These are phyloP conservation scores for Cordyceps pruinosa DNA, from an alignment of 2,329 filamentous ascomycete species.

Conservation along the genomic window DNA sequence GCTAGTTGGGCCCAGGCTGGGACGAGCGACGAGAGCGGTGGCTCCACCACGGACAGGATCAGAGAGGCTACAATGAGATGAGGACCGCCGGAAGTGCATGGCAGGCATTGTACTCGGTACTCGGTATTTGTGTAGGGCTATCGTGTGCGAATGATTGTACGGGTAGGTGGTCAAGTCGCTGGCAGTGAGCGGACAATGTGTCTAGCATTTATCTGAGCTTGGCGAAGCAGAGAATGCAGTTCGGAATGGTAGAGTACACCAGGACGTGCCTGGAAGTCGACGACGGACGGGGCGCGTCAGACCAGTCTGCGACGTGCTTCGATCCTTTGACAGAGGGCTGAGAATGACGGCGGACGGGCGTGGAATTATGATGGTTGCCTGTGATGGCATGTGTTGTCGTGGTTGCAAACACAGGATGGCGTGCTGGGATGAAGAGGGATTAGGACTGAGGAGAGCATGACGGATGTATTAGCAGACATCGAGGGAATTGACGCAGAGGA, in stretches of 20 bases:
- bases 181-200: background rate
- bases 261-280: background rate
- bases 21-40: background rate
- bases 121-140: too few species aligned
- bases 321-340: background rate
- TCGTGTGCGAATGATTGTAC: background rate
- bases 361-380: background rate
- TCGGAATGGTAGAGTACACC: background rate
- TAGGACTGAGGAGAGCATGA: too few species aligned
- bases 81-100: background rate
- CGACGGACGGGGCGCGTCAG: background rate
- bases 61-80: background rate
- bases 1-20: background rate
- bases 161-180: background rate
- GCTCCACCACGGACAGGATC: constrained; percentile 1
- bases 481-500: too few species aligned
- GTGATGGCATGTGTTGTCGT: background rate
- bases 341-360: background rate
- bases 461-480: too few species aligned
- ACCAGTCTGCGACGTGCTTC: constrained; percentile 2
- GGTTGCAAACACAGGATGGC: background rate
- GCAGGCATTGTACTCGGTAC: background rate
- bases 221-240: background rate
- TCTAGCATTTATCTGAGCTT: too few species aligned
- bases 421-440: background rate